These are phyloP conservation scores for Daldinia caldariorum DNA, from an alignment of 495 filamentous ascomycete genomes.

Conservation along the genomic window DNA sequence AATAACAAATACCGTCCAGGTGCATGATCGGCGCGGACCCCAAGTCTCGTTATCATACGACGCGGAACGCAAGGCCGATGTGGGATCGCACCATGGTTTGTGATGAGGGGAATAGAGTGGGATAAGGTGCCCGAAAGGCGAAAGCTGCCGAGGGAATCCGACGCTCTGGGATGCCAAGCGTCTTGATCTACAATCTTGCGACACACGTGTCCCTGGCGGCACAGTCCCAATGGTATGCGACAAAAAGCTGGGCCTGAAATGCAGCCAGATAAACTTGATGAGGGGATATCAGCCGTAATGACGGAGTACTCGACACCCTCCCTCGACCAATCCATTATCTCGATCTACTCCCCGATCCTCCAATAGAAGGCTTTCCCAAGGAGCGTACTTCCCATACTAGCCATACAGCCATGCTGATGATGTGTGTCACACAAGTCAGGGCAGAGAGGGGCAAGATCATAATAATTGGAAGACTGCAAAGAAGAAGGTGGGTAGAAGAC, in stretches of 20 bases:
- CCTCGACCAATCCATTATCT: constrained; percentile 35
- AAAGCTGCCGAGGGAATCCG: constrained; percentile 42
- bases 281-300: constrained; percentile 38
- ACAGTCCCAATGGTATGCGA: constrained; percentile 40
- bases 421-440: constrained; percentile 42
- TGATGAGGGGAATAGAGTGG: constrained; percentile 1
- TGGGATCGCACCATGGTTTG: constrained; percentile 33
- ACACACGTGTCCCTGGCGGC: constrained; percentile 43
- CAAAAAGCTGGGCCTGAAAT: constrained; percentile 18
- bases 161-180: constrained; percentile 42
- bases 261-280: constrained; percentile 40
- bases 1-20: constrained; percentile 27
- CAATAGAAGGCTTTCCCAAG: constrained; percentile 40
- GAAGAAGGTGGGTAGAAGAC: constrained; percentile 20
- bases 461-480: constrained; percentile 34
- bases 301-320: constrained; percentile 17
- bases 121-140: constrained; percentile 31
- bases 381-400: constrained; percentile 25
- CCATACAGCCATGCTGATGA: constrained; percentile 1
- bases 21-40: constrained; percentile 42
- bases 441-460: constrained; percentile 37
- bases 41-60: constrained; percentile 38
- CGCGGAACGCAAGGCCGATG: constrained; percentile 28
- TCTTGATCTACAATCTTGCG: constrained; percentile 44
- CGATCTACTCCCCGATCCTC: constrained; percentile 38